A percentile compares a stretch with the other conserved stretches of the same genome.
phyloP scores from a whole-genome alignment of 129 eudicot genomes.

The Cynara cardunculus region DNA sequence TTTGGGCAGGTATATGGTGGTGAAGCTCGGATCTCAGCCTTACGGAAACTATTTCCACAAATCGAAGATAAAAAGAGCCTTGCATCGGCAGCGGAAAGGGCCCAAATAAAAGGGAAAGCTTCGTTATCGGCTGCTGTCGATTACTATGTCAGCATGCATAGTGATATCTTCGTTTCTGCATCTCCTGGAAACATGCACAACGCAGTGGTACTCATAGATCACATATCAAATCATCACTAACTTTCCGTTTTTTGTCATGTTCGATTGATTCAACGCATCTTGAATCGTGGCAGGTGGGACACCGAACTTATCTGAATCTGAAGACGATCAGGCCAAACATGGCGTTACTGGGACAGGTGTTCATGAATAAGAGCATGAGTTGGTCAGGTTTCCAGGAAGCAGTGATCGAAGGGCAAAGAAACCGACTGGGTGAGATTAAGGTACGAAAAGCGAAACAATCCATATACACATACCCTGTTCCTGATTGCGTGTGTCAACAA shows the following conservation, averaged over 20 bases:
- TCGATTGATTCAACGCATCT: neutral
- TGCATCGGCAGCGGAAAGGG: slow-evolving; percentile 74
- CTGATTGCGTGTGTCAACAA: slow-evolving; percentile 92
- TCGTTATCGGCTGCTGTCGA: slow-evolving; percentile 93
- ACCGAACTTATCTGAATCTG: slow-evolving; percentile 62
- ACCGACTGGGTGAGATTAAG: slow-evolving; percentile 74
- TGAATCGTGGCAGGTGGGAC: slow-evolving; percentile 67
- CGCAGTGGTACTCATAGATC: slow-evolving; percentile 62
- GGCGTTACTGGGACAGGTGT: slow-evolving; percentile 79
- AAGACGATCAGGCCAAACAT: slow-evolving; percentile 93
- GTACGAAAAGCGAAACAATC: slow-evolving; percentile 68
- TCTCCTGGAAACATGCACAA: slow-evolving; percentile 99
- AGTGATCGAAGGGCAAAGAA: slow-evolving; percentile 68
- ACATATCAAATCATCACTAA: too few relatives aligned
- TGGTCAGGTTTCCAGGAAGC: slow-evolving; percentile 76
- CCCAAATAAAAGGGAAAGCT: slow-evolving; percentile 83
- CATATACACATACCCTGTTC: slow-evolving; percentile 85
- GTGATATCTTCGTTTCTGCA: slow-evolving; percentile 92
- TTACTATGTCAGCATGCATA: slow-evolving; percentile 90
- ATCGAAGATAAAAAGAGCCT: slow-evolving; percentile 96
- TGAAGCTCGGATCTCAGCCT: slow-evolving; percentile 69
- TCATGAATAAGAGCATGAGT: slow-evolving; percentile 65
- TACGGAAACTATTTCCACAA: slow-evolving; percentile 62
- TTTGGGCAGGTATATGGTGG: slow-evolving; percentile 80
- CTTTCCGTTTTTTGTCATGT: neutral